These are phyloP conservation scores for Diaporthe sp. DNA, from an alignment of 2,329 filamentous ascomycete genomes.

Conservation along the genomic window DNA sequence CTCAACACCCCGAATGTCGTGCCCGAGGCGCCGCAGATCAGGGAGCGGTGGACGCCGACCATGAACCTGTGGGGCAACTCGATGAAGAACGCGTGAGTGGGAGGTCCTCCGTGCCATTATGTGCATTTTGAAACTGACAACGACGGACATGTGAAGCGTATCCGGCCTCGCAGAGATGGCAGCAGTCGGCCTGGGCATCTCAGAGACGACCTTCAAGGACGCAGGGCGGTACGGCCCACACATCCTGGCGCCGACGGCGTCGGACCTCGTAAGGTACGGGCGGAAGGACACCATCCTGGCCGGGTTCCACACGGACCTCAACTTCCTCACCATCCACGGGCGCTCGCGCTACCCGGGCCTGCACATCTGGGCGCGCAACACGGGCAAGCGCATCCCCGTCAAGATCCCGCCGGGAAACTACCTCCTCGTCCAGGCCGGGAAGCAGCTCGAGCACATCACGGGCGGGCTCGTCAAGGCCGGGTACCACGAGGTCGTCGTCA, in stretches of 20 bases:
- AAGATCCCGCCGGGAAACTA: slow-evolving; percentile 68
- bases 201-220: slow-evolving; percentile 62
- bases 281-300: slow-evolving; percentile 67
- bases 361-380: slow-evolving; percentile 73
- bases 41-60: slow-evolving; percentile 60
- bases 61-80: slow-evolving; percentile 68
- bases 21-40: slow-evolving; percentile 60
- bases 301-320: slow-evolving; percentile 73
- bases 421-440: slow-evolving; percentile 70
- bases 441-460: slow-evolving; percentile 71
- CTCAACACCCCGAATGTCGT: slow-evolving; percentile 67
- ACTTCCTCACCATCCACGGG: slow-evolving; percentile 73
- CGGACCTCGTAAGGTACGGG: slow-evolving; percentile 65
- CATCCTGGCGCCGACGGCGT: slow-evolving; percentile 69
- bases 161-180: slow-evolving; percentile 68
- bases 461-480: slow-evolving; percentile 71
- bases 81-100: slow-evolving; percentile 69
- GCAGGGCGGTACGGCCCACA: slow-evolving; percentile 70
- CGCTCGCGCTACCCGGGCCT: slow-evolving; percentile 71
- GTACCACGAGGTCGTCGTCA: slow-evolving; percentile 71
- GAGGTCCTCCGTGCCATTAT: background rate
- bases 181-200: slow-evolving; percentile 65
- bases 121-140: background rate
- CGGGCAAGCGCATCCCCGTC: slow-evolving; percentile 67
- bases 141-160: slow-evolving; percentile 49